Evolutionary conservation across 1,284 basidiomycete species (phyloP), one percentile per base, ranked within the genome.

Genomic region (Leccinum griseonigrum): DNA sequence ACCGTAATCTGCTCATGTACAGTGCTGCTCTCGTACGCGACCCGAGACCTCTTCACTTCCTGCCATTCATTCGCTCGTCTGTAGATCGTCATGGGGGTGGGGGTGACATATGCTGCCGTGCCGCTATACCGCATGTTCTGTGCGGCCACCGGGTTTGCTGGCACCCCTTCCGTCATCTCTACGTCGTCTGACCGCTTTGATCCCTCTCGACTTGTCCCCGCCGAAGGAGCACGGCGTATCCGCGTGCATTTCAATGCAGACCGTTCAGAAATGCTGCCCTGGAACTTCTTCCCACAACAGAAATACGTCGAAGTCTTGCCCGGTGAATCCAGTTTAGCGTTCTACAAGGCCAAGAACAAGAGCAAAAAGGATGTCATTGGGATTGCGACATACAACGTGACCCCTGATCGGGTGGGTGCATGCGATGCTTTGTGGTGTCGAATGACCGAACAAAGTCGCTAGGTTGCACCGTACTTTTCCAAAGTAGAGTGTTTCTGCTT

Each of bases 401-500:
- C 94, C 0, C 94, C 94, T 13, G 92, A 94, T 71, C 82, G 92
- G 71, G 97, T 97, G 74, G 59, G 89, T 78, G 18, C 28, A 29
- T 3, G 29, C 11, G 31, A 10, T n/a, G 14, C 8, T 22, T 7
- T 32, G 53, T 18, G 7, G 29, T n/a, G n/a, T 26, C 28, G n/a
- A 13, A 31, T 29, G 6, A 31, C 9, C 4, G 16, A 32, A 28
- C 52, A 26, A 18, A n/a, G 16, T 11, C 28, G 29, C 55, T 56
- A 98, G 94, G 87, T 98, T 68, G 97, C 97, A 6, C 95, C 97
- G 0, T 99, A 98, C 76, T 99, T 99, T 74, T 94, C 96, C 61
- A 99, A 99, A 79, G 95, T 99, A 8, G 97, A 99, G 76, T 99
- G 97, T 70, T 99, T 99, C 81, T 99, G 97, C 78, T 99, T 99